Evolutionary conservation across 75 land plant species (phyloP), one percentile per base, ranked within the genome.

Genomic region (Azolla pinnata): DNA sequence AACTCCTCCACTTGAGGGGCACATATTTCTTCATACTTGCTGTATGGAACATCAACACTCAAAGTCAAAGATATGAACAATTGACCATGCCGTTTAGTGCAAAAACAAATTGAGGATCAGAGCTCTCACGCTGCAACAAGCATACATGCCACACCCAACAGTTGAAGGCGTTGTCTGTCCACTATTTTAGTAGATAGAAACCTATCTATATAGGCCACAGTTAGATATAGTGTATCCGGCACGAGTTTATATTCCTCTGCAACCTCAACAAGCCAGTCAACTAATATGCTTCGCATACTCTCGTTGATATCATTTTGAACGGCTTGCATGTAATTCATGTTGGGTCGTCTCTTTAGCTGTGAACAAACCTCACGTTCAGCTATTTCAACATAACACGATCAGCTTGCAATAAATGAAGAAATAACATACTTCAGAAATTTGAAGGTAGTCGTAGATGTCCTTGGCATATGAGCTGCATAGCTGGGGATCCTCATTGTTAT

Each of bases 201-300:
- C 1, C 92, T 68, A 53, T 87, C 91, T 33, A 84, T 81, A 66
- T 76, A 84, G 47, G 80, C 75, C 5, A 87, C 80, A 16, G 85
- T 76, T 61, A 84, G 49, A 48, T 76, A 84, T 19, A 87, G 54
- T 31, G 92, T 79, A 46, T 84, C 92, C 9, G 92, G 82, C 0
- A 87, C 80, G 57, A 87, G 82, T 44, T 81, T 81, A 42, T 87
- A 87, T 32, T 87, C 87, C 44, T 83, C 91, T 34, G 91, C 77
- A 53, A 87, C 87, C 85, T 87, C 92, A 23, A 84, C 92, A 60
- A 87, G 88, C 92, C 92, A 87, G 61, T 84, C 92, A 31, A 87
- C 65, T 65, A 84, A 49, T 33, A 87, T 81, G 25, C 73, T 80
- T 59, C 92, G 71, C 92, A 87, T 87, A 61, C 65, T 73, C 18